These are phyloP conservation scores for Cinchona pubescens DNA, from an alignment of 257 asterid genomes.

Conservation along the genomic window DNA sequence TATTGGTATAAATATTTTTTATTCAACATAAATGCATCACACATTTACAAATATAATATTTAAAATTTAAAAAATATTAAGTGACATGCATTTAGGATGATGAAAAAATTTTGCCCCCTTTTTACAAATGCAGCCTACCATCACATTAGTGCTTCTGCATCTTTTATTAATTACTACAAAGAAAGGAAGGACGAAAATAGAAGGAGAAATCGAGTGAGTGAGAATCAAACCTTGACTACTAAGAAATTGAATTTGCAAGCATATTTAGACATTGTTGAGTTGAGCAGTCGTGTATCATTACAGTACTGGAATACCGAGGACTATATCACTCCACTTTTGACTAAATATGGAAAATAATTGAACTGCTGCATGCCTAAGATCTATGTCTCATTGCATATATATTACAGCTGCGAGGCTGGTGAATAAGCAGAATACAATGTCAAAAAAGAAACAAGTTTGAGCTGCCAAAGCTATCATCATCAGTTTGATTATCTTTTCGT, in stretches of 20 bases:
- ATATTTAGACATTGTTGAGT: neutral
- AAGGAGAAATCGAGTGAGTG: too few species aligned
- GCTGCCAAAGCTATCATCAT: conserved; percentile 47
- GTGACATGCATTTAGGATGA: too few species aligned
- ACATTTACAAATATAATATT: too few species aligned
- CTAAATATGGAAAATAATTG: neutral
- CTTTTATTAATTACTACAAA: too few species aligned
- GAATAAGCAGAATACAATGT: conserved; percentile 24
- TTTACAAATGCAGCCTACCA: too few species aligned
- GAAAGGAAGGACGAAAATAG: too few species aligned
- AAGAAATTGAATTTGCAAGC: neutral
- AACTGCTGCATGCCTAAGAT: neutral
- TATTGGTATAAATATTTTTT: too few species aligned
- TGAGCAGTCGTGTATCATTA: neutral
- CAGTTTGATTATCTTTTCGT: conserved; percentile 51
- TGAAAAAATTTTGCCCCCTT: too few species aligned
- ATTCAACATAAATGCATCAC: too few species aligned
- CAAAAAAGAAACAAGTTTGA: conserved; percentile 31
- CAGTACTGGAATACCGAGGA: neutral
- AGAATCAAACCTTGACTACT: neutral
- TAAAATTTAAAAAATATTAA: too few species aligned
- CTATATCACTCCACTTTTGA: neutral
- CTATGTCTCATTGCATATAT: conserved; percentile 2
- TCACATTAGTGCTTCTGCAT: too few species aligned
- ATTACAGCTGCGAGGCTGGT: conserved; percentile 42